Conservation (phyloP, 768 basidiomycete genomes). For the Calocera cornea region DNA sequence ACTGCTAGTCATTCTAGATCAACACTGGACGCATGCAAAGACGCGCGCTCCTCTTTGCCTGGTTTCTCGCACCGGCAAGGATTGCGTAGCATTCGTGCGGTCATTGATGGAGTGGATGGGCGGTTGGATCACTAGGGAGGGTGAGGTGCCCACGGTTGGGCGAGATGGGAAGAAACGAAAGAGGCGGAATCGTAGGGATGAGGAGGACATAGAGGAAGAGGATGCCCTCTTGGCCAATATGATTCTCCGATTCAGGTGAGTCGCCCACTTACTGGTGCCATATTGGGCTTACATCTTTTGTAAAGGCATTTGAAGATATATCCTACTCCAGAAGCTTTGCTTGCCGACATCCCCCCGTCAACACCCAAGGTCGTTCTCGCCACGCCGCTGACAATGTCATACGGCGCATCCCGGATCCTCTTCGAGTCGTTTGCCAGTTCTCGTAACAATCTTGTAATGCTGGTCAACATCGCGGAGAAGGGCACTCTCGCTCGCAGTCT, state of each 20-base stretch:
- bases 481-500: conserved; percentile 65
- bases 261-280: not conserved
- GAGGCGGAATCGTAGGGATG: conserved; percentile 35
- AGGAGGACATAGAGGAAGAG: conserved; percentile 47
- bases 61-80: conserved; percentile 77
- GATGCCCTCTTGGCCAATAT: conserved; percentile 65
- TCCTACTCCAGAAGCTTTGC: conserved; percentile 61
- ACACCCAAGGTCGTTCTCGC: conserved; percentile 89
- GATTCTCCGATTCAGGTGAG: conserved; percentile 77
- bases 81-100: conserved; percentile 85
- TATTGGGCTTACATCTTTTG: not conserved
- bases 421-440: conserved; percentile 77
- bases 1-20: conserved; percentile 87
- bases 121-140: conserved; percentile 84
- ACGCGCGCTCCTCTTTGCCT: conserved; percentile 71
- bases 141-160: conserved; percentile 62
- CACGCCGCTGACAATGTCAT: conserved; percentile 81
- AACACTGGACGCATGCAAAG: conserved; percentile 81
- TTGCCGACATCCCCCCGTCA: conserved; percentile 69
- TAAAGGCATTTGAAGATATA: conserved; percentile 85
- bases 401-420: conserved; percentile 75
- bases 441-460: conserved; percentile 72
- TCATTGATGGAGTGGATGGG: conserved; percentile 99
- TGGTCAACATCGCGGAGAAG: conserved; percentile 67
- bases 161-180: conserved; percentile 39